These are phyloP conservation scores for Ustilago curta DNA, from an alignment of 1,284 basidiomycete species.

Conservation along the genomic window DNA sequence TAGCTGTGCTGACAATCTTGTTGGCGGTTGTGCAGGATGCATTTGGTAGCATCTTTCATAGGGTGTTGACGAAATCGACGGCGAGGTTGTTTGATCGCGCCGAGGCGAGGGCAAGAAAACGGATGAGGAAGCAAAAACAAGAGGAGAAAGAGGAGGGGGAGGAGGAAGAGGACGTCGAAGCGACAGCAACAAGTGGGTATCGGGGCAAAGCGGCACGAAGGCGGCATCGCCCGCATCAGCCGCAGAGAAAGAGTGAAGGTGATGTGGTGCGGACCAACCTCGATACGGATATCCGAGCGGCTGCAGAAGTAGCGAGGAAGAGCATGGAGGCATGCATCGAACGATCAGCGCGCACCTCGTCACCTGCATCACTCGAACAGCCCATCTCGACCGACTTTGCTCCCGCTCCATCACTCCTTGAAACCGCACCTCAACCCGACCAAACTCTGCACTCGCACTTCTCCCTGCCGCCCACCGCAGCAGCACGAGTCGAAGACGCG, in stretches of 20 bases:
- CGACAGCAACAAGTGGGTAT: not conserved
- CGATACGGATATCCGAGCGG: not conserved
- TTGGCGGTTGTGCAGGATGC: constrained; percentile 73
- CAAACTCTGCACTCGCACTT: not conserved
- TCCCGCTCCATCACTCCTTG: not conserved
- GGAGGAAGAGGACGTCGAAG: not conserved
- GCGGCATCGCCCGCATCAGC: constrained; percentile 4
- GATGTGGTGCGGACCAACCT: not conserved
- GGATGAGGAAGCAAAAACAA: constrained; percentile 8
- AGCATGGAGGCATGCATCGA: constrained; percentile 33
- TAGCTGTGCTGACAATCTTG: constrained; percentile 56
- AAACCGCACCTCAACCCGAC: not conserved
- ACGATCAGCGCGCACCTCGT: not conserved
- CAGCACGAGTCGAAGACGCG: constrained; percentile 29
- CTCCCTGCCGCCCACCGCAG: not conserved
- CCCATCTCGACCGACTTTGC: not conserved
- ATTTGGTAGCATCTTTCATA: constrained; percentile 46
- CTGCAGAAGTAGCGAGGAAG: not conserved
- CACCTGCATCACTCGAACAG: constrained; percentile 8
- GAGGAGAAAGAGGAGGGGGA: not conserved
- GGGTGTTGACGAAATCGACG: constrained; percentile 25
- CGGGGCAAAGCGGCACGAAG: not conserved
- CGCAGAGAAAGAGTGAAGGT: constrained; percentile 24
- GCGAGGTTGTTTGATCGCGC: constrained; percentile 35
- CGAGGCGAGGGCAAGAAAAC: constrained; percentile 25